Evolutionary conservation across 441 rosid species (phyloP), one percentile per base, ranked within the genome.

Genomic region (Omphalea diandra): DNA sequence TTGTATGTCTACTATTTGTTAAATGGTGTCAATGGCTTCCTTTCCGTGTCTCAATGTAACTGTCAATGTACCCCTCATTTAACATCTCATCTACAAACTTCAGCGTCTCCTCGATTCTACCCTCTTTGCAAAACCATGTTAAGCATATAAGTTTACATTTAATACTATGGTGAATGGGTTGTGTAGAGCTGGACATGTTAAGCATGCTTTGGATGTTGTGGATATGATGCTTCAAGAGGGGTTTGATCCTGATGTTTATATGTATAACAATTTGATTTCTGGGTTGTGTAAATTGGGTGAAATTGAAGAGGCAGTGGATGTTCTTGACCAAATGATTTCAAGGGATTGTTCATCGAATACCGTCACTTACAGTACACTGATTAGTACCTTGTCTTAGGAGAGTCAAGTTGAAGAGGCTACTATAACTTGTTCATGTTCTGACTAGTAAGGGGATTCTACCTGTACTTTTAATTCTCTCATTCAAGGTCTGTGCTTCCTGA

Each of bases 211-310:
- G 55, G 97, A 88, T 83, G 81, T 90, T 47, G 80, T 90, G 93
- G 94, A 90, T 70, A 75, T 84, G 86, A 94, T 94, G 97, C 93
- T 91, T 81, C 86, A 80, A 46, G 90, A 90, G 46, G 96, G 98
- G 50, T 84, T 86, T 59, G 94, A 94, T 80, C 98, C 89, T 0
- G 97, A 91, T 79, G 70, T 87, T 15, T 88, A 82, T 67, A 91
- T 97, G 0, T 91, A 91, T 43, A 91, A 94, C 76, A 82, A 92
- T 3, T 83, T 94, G 80, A 84, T 94, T 69, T 87, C 94, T 7
- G 98, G 96, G 38, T 80, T 94, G 83, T 94, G 97, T 80, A 94
- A 86, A 59, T 46, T 81, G 29, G 97, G 97, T 20, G 87, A 90
- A 65, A 82, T 90, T 71, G 87, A 87, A 57, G 93, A 88, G 78